Base-by-base conservation (phyloP, 2,329 filamentous ascomycete species). In the Epichloe scottii region DNA sequence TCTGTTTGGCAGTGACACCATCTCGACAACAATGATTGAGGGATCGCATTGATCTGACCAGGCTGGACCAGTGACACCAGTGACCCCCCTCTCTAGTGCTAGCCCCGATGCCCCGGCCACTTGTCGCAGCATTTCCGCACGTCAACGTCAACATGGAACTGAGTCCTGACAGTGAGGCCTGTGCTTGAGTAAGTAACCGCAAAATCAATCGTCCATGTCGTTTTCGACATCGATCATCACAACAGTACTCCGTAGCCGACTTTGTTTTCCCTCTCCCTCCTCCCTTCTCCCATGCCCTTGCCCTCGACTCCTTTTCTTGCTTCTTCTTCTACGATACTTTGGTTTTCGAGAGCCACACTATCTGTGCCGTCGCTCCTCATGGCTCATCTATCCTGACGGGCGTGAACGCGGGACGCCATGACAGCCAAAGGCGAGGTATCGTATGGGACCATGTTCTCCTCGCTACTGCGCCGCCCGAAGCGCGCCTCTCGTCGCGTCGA, bases 401-500 rank as follows among this genome's bases (percentile, higher is more conserved):
- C 40, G 49, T 48, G 34, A 39, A 55, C 51, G 51, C 53, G 35
- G 56, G 51, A 49, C 52, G 52, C 49, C 44, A 52, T 45, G 49
- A 42, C 51, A 19, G 35, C 47, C 44, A 43, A 48, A 49, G 46
- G 46, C 38, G 39, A 48, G 39, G 26, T 50, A 41, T 40, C 40
- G 11, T 35, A 48, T 53, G 59, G 53, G 50, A 59, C 57, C 54
- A 68, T 70, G 67, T 66, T 69, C 59, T 62, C 64, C 54, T 68
- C 67, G 55, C 59, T 66, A 50, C 58, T 68, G 51, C 65, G 62
- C 53, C 63, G 60, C 47, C 60, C 64, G 23, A 62, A 63, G 56
- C 60, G 60, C 56, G 60, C 59, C 49, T 61, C 60, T 57, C 64
- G 63, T 59, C 67, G 64, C 59, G 58, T 60, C 49, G 61, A 63